Base-by-base conservation (phyloP, 345 rosid genomes). In the Camelina neglecta region DNA sequence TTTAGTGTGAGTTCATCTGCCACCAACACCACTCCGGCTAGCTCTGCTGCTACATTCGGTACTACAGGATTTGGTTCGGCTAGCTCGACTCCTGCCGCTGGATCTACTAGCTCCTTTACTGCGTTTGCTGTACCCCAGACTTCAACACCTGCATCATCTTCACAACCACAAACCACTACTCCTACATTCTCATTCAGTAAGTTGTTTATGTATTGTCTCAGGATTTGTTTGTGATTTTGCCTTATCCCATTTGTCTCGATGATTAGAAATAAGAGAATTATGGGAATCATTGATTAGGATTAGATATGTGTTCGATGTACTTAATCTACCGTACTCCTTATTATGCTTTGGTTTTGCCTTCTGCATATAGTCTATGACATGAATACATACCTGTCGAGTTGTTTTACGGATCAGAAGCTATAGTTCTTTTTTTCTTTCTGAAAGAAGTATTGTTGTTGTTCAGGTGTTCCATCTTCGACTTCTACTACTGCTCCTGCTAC, bases 391-490 rank as follows among this genome's bases (percentile, higher is more conserved):
- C 20, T 68, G 53, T 45, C 39, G 6, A 36, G 21, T 51, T 65
- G 47, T 45, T 16, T 33, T 45, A 31, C 3, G 21, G n/a, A 20
- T 66, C 16, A 49, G 4, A 23, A 18, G 68, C 24, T 56, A 55
- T 38, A n/a, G 42, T 4, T 26, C 20, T 18, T 29, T 7, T 26
- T 24, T 23, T 41, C 3, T 35, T 7, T 74, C 56, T 72, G 63
- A 35, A 73, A 48, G 60, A 35, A 47, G 33, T 48, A 16, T 75
- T 67, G 47, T 78, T 67, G 47, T 78, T 24, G 56, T 80, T 73
- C 80, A 94, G 98, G 89, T 79, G 58, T 67, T 47, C 72, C 90
- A 68, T 50, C 85, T 62, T 81, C 94, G 53, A 68, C 88, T 81
- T 81, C 93, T 58, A 75, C 84, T 39, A 41, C 84, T 75, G 74